Evolutionary conservation across 2,329 filamentous ascomycete genomes (phyloP), one percentile per base, ranked within the genome.

Genomic region (Capronia epimyces): DNA sequence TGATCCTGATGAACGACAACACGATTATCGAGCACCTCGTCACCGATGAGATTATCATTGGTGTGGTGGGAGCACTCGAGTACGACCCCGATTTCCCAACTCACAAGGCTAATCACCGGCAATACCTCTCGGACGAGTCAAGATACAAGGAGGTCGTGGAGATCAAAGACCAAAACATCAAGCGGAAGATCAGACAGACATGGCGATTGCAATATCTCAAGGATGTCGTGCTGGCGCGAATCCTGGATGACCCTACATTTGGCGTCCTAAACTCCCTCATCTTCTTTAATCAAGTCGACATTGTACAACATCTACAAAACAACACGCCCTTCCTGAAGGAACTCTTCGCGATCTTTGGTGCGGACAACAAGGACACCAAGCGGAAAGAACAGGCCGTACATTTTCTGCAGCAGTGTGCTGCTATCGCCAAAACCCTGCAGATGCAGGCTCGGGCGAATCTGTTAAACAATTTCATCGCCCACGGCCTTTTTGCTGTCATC

Each of bases 221-320:
- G 68, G 93, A 98, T 64, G 93, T 98, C n/a, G 91, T 97, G 1
- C 79, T 98, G 37, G 93, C 93, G 24, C 83, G 93, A 56, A 97
- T 98, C 57, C 78, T 98, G 55, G 93, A 98, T 69, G 93, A 98
- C 67, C 91, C 91, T 43, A 98, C 93, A 16, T 98, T 97, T 68
- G 95, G 89, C 20, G 90, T 97, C 21, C 82, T 98, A 58, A 98
- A 97, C 71, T 95, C 89, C 44, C 79, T 97, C 62, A 98, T 98
- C 60, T 98, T 96, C 74, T 98, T 95, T 77, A 93, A 97, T 71
- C 93, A 98, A 72, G 90, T 97, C 62, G 93, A 97, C 65, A 96
- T 98, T 65, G 86, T 98, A 43, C 87, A 91, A 64, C 88, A 97
- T 69, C 77, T 98, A n/a, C 90, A 96, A 68, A 78, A 77, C 21